These are phyloP conservation scores for Pyrus pyrifolia DNA, from an alignment of 306 rosid species.

Conservation along the genomic window DNA sequence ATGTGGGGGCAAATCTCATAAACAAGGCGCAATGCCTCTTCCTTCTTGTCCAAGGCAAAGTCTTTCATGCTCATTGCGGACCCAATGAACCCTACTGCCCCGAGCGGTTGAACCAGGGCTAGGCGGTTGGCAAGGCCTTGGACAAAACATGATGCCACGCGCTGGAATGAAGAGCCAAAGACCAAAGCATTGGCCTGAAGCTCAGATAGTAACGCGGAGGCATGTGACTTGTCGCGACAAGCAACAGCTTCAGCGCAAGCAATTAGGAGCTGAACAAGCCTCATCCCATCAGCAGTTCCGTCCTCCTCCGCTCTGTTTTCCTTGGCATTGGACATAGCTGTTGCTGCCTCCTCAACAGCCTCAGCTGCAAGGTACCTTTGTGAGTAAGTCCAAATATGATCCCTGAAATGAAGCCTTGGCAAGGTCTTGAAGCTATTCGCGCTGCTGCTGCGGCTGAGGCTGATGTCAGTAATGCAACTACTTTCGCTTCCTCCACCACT, in stretches of 20 bases:
- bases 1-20: constrained; percentile 74
- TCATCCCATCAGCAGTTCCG: constrained; percentile 65
- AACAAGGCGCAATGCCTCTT: constrained; percentile 62
- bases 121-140: constrained; percentile 63
- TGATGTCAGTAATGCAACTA: neutral
- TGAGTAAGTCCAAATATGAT: constrained; percentile 56
- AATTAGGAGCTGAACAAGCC: constrained; percentile 73
- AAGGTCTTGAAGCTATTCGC: constrained; percentile 29
- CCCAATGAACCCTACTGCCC: constrained; percentile 24
- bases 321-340: constrained; percentile 25
- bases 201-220: constrained; percentile 53
- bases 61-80: constrained; percentile 46
- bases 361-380: constrained; percentile 61
- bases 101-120: constrained; percentile 45
- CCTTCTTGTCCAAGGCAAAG: constrained; percentile 46
- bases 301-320: constrained; percentile 32
- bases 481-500: neutral
- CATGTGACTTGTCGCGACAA: constrained; percentile 68
- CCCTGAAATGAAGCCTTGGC: constrained; percentile 44
- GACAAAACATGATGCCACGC: constrained; percentile 86
- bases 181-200: constrained; percentile 62
- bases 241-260: constrained; percentile 95
- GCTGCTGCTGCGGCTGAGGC: constrained; percentile 24
- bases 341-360: constrained; percentile 51
- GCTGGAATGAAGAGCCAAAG: constrained; percentile 73